These are phyloP conservation scores for Gossypioides kirkii DNA, from an alignment of 345 rosid species.

Conservation along the genomic window DNA sequence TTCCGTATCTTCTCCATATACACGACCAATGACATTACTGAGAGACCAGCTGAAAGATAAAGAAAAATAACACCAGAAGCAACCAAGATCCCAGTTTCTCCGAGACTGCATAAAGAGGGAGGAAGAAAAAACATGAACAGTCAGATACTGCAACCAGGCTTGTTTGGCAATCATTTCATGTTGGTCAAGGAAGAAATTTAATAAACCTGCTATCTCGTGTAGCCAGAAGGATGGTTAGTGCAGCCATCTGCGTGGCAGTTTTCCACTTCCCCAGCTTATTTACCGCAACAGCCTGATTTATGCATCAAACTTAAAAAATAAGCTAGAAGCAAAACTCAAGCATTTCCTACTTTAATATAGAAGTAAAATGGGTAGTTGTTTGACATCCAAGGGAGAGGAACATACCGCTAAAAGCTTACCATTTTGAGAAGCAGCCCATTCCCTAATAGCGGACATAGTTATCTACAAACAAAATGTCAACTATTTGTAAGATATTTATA, in stretches of 20 bases:
- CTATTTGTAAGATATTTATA: slow-evolving; percentile 6
- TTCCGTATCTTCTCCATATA: slow-evolving; percentile 78
- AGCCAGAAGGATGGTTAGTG: slow-evolving; percentile 80
- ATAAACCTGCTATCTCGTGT: slow-evolving; percentile 71
- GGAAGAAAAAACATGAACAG: not conserved
- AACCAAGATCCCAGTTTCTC: slow-evolving; percentile 43
- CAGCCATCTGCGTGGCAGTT: slow-evolving; percentile 95
- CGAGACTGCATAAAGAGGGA: slow-evolving; percentile 41
- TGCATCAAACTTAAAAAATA: not conserved
- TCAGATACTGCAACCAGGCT: slow-evolving; percentile 1
- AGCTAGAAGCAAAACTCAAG: not conserved
- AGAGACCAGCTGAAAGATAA: slow-evolving; percentile 85
- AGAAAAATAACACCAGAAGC: slow-evolving; percentile 73
- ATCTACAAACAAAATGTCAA: slow-evolving; percentile 48
- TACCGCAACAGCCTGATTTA: slow-evolving; percentile 86
- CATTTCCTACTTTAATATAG: not conserved
- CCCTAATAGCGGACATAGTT: slow-evolving; percentile 97
- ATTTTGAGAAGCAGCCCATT: slow-evolving; percentile 98
- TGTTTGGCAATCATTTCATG: not conserved
- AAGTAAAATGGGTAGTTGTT: not conserved
- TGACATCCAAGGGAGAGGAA: slow-evolving; percentile 4
- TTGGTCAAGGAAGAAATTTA: not conserved
- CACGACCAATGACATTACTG: slow-evolving; percentile 79
- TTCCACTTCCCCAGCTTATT: slow-evolving; percentile 97
- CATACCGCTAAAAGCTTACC: slow-evolving; percentile 73